phyloP scores from a whole-genome alignment of 306 rosid genomes.

The Nissolia schottii region DNA sequence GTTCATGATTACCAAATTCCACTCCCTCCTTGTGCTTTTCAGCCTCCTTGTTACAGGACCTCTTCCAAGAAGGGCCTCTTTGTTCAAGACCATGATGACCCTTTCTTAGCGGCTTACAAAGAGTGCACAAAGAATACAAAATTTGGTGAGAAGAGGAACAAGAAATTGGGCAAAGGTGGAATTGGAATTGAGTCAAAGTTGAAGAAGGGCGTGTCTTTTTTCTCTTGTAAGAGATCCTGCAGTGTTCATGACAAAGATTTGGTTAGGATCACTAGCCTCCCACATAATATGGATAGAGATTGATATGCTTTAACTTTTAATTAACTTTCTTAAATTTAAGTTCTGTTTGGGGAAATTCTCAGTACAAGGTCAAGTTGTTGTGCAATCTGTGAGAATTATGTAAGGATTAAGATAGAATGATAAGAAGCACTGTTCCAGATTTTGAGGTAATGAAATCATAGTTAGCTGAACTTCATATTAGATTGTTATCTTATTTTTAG shows the following conservation, averaged over 20 bases:
- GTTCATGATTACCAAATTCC: slow-evolving; percentile 49
- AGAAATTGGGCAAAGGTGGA: neutral
- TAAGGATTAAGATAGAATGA: too few species aligned
- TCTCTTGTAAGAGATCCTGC: slow-evolving; percentile 42
- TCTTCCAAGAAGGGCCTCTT: slow-evolving; percentile 39
- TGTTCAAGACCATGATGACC: slow-evolving; percentile 44
- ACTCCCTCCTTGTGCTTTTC: slow-evolving; percentile 73
- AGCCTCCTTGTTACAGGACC: slow-evolving; percentile 45
- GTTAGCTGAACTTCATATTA: neutral
- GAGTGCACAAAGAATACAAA: slow-evolving; percentile 57
- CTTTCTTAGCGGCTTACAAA: slow-evolving; percentile 63
- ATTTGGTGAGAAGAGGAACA: neutral
- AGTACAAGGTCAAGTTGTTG: neutral
- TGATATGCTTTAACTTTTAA: neutral
- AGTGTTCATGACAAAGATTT: slow-evolving; percentile 44
- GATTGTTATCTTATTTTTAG: too few species aligned
- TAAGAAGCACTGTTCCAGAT: too few species aligned
- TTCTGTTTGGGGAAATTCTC: neutral
- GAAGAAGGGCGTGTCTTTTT: slow-evolving; percentile 28
- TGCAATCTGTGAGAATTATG: neutral
- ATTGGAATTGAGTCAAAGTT: slow-evolving; percentile 19
- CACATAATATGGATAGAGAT: slow-evolving; percentile 1
- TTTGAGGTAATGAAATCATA: too few species aligned
- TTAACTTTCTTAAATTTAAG: neutral
- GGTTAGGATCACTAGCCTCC: slow-evolving; percentile 39